Evolutionary conservation across 106 monocot species (phyloP), one percentile per base, ranked within the genome.

Genomic region (Apostasia ramifera): DNA sequence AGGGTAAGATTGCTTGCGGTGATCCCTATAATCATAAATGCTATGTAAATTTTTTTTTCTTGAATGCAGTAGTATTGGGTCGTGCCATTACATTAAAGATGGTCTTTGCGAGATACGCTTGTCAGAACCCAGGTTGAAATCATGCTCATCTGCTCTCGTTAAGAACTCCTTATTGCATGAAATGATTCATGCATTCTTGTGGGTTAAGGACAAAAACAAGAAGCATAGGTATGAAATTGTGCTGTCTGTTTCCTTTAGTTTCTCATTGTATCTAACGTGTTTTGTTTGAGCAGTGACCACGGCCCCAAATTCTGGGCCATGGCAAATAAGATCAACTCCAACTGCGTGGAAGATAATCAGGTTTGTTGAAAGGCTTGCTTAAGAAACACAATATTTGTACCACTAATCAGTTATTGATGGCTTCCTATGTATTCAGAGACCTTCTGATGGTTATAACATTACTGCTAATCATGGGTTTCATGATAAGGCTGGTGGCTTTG

Each of bases 161-260:
- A 82, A 82, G 67, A 77, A 74, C 59, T 60, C 67, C 5, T 61
- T 81, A 53, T 54, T 81, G 38, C 81, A 81, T 68, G 67, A 81
- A 41, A 81, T 81, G 81, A 81, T 81, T 45, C 81, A 81, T 71
- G 81, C 81, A 3, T 80, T 62, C 43, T 65, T 81, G 67, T 81
- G 70, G 70, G 66, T 76, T 40, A 67, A 71, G 26, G 2, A 81
- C 39, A 49, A 61, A 44, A 76, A 71, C 40, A 68, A 3, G 8
- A 65, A 81, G 57, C 75, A 68, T 12, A 67, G 71, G 76, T 81
- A 60, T 68, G 14, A 5, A 13, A 3, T 42, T 53, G 43, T 49
- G n/a, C 26, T 55, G 5, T 12, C 39, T 8, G 3, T 54, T 6
- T 52, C 15, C 5, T 43, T 63, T 47, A 42, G 10, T 76, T 59